A percentile compares a stretch with the other conserved stretches of the same genome.
Evolutionary conservation across 495 filamentous ascomycete species (phyloP).

Genomic region (Trichoderma gamsii): DNA sequence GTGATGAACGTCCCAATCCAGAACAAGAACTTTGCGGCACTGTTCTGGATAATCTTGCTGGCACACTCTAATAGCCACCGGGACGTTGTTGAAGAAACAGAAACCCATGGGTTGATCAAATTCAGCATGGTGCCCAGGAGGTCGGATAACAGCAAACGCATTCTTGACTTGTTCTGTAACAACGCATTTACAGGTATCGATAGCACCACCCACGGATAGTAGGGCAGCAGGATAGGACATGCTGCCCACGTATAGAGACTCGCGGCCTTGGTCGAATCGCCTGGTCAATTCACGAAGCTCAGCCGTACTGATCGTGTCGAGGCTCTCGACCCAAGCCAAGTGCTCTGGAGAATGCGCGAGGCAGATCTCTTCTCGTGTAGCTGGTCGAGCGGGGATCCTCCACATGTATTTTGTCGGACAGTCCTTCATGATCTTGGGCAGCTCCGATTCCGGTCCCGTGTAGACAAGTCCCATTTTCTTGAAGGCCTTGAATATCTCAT

Average conservation of each 20-base stretch:
- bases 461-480: slow-evolving; percentile 69
- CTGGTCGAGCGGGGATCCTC: slow-evolving; percentile 68
- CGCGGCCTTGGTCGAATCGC: slow-evolving; percentile 54
- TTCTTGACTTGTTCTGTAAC: slow-evolving; percentile 77
- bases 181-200: slow-evolving; percentile 87
- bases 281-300: slow-evolving; percentile 56
- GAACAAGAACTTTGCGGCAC: slow-evolving; percentile 82
- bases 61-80: slow-evolving; percentile 78
- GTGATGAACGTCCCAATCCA: slow-evolving; percentile 88
- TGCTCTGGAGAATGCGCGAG: slow-evolving; percentile 70
- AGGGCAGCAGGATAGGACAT: slow-evolving; percentile 73
- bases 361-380: slow-evolving; percentile 68
- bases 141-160: slow-evolving; percentile 88
- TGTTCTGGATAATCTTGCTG: slow-evolving; percentile 65
- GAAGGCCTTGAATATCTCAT: slow-evolving; percentile 80
- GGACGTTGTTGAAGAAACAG: slow-evolving; percentile 96
- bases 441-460: slow-evolving; percentile 40
- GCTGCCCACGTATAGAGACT: slow-evolving; percentile 85
- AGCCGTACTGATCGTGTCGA: slow-evolving; percentile 47
- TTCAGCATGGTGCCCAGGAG: slow-evolving; percentile 94
- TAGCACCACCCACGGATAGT: slow-evolving; percentile 87
- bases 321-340: slow-evolving; percentile 65
- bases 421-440: slow-evolving; percentile 39
- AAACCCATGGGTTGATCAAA: slow-evolving; percentile 80
- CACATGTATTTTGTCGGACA: slow-evolving; percentile 56